Conservation (phyloP, 495 filamentous ascomycete genomes). For the Amniculicola lignicola region DNA sequence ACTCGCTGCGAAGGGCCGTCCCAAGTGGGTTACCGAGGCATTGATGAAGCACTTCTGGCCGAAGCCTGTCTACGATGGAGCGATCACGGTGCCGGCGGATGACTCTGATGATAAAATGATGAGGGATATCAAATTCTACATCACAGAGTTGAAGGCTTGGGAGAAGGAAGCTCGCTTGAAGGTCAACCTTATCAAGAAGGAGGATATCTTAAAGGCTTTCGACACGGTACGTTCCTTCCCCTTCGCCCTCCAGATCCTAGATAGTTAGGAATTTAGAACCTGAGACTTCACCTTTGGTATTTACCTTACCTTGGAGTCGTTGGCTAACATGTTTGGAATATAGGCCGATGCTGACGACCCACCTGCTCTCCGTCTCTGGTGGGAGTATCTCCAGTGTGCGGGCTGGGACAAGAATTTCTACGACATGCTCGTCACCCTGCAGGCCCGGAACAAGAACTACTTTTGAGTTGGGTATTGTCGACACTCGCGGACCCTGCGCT, state of each 20-base stretch:
- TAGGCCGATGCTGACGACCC: slow-evolving; percentile 38
- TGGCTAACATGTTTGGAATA: not conserved
- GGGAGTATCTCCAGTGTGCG: slow-evolving; percentile 44
- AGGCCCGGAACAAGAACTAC: slow-evolving; percentile 11
- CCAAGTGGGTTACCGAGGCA: slow-evolving; percentile 38
- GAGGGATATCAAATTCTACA: slow-evolving; percentile 29
- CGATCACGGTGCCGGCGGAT: not conserved
- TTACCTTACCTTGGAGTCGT: too few species aligned
- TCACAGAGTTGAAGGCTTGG: slow-evolving; percentile 35
- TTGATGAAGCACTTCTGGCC: slow-evolving; percentile 42
- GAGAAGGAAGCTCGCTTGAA: slow-evolving; percentile 36
- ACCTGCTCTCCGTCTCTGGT: slow-evolving; percentile 39
- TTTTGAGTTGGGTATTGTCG: too few species aligned
- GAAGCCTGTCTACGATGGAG: slow-evolving; percentile 37
- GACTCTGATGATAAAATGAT: slow-evolving; percentile 23
- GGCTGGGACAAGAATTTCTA: slow-evolving; percentile 37
- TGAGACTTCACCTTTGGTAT: too few species aligned
- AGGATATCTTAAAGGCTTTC: slow-evolving; percentile 38
- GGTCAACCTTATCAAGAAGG: slow-evolving; percentile 30
- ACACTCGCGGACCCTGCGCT: too few species aligned
- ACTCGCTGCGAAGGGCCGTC: slow-evolving; percentile 30
- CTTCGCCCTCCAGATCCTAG: too few species aligned
- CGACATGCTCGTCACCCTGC: slow-evolving; percentile 30
- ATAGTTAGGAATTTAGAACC: not conserved
- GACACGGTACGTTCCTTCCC: slow-evolving; percentile 22